phyloP scores from a whole-genome alignment of 2,329 filamentous ascomycete genomes.

The Fusarium secorum region DNA sequence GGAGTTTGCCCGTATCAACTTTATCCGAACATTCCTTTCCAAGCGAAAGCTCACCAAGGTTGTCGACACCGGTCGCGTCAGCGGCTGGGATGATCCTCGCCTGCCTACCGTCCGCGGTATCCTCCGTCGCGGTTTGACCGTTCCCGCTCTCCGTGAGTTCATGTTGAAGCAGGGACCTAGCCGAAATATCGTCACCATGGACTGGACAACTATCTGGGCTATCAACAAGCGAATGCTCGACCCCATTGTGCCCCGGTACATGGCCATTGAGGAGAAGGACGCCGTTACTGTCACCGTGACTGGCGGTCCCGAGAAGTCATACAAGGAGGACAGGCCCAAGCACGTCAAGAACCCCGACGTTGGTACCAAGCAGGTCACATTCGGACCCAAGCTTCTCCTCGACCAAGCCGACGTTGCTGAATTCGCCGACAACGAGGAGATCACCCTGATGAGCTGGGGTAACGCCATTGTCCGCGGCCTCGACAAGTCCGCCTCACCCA shows the following conservation, averaged over 20 bases:
- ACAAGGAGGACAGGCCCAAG: conserved; percentile 79
- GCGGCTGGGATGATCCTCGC: conserved; percentile 86
- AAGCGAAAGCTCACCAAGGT: conserved; percentile 88
- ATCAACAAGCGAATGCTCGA: conserved; percentile 86
- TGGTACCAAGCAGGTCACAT: conserved; percentile 85
- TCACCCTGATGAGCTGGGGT: conserved; percentile 97
- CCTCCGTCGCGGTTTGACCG: conserved; percentile 78
- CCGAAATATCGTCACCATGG: conserved; percentile 84
- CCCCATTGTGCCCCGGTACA: conserved; percentile 76
- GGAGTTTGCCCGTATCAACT: conserved; percentile 87
- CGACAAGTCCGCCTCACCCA: conserved; percentile 58
- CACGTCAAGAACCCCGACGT: conserved; percentile 89
- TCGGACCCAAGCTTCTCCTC: conserved; percentile 76
- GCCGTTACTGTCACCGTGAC: conserved; percentile 74
- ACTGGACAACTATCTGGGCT: conserved; percentile 79
- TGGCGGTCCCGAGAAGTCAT: conserved; percentile 69
- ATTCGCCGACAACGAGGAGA: conserved; percentile 86
- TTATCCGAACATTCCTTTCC: conserved; percentile 81
- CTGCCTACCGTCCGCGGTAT: conserved; percentile 88
- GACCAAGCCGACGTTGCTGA: conserved; percentile 87
- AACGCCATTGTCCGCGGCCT: conserved; percentile 82
- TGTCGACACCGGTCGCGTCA: conserved; percentile 77
- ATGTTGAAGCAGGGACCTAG: conserved; percentile 85
- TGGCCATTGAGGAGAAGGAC: conserved; percentile 74
- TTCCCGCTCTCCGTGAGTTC: conserved; percentile 81